These are phyloP conservation scores for Olyra latifolia DNA, from an alignment of 176 grass and related monocot genomes.

Conservation along the genomic window DNA sequence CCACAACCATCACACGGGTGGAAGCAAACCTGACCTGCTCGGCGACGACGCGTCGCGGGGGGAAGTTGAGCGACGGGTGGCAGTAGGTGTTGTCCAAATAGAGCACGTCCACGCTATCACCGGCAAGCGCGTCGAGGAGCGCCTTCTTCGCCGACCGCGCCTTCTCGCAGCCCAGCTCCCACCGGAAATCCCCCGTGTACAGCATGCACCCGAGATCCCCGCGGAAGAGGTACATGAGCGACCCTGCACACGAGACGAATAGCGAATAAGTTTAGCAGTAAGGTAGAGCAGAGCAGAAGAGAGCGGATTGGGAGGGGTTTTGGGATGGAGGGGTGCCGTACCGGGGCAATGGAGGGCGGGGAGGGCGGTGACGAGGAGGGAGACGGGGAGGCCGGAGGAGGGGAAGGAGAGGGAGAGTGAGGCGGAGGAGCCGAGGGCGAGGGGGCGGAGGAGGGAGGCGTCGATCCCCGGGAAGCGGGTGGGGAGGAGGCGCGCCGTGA, in stretches of 20 bases:
- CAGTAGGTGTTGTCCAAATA: conserved; percentile 93
- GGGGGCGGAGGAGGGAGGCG: conserved; percentile 58
- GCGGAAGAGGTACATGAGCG: conserved; percentile 87
- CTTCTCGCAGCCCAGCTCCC: conserved; percentile 63
- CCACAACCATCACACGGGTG: background rate
- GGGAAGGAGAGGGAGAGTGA: conserved; percentile 43
- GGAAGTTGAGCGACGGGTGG: conserved; percentile 79
- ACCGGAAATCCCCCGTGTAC: conserved; percentile 79
- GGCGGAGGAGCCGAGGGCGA: conserved; percentile 41
- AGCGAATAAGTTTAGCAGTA: background rate
- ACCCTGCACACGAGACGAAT: conserved; percentile 40
- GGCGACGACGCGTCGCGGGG: conserved; percentile 64
- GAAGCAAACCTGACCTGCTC: conserved; percentile 49
- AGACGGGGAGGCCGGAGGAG: conserved; percentile 12
- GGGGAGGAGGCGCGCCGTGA: conserved; percentile 68
- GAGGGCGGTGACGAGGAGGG: conserved; percentile 67
- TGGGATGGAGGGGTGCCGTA: conserved; percentile 6
- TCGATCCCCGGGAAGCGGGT: conserved; percentile 70
- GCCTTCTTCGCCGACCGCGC: conserved; percentile 54
- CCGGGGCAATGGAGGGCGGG: conserved; percentile 77
- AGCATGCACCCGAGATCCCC: conserved; percentile 78
- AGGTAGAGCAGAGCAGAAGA: background rate
- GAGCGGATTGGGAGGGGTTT: background rate
- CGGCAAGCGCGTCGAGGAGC: conserved; percentile 63
- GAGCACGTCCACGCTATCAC: conserved; percentile 62